Evolutionary conservation across 169 alveolate species (phyloP).

Genomic region (Plasmodium coatneyi): DNA sequence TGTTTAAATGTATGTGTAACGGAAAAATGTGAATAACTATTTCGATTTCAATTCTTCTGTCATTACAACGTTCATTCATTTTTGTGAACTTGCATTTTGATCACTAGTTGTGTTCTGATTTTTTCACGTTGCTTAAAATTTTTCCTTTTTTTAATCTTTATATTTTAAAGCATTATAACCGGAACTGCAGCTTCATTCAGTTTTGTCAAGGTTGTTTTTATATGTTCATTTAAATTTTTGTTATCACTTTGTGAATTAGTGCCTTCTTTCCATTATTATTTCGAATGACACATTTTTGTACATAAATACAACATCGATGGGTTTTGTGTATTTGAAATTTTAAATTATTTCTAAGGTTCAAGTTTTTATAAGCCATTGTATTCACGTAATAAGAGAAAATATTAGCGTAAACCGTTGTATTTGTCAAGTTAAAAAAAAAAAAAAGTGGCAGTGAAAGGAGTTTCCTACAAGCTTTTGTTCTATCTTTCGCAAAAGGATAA

Average conservation of each 20-base stretch:
- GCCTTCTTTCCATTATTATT: background rate
- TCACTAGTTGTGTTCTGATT: background rate
- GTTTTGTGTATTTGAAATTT: background rate
- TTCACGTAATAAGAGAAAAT: background rate
- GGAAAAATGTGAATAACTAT: background rate
- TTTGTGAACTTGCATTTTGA: background rate
- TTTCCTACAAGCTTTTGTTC: background rate
- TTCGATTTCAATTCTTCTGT: background rate
- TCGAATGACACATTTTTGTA: background rate
- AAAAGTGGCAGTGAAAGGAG: background rate
- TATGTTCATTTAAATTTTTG: background rate
- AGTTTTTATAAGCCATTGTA: background rate
- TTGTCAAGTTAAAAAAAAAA: background rate
- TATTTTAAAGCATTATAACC: background rate
- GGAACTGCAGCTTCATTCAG: background rate
- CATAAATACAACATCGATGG: background rate
- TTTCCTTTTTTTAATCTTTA: background rate
- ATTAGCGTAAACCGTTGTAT: background rate
- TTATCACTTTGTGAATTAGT: background rate
- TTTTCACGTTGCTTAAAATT: background rate
- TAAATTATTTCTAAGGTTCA: background rate
- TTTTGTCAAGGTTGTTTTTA: background rate
- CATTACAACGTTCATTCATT: background rate
- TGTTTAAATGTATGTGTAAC: background rate
- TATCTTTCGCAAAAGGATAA: background rate